These are phyloP conservation scores for Scleromitrula shiraiana DNA, from an alignment of 2,329 filamentous ascomycete genomes.

Conservation along the genomic window DNA sequence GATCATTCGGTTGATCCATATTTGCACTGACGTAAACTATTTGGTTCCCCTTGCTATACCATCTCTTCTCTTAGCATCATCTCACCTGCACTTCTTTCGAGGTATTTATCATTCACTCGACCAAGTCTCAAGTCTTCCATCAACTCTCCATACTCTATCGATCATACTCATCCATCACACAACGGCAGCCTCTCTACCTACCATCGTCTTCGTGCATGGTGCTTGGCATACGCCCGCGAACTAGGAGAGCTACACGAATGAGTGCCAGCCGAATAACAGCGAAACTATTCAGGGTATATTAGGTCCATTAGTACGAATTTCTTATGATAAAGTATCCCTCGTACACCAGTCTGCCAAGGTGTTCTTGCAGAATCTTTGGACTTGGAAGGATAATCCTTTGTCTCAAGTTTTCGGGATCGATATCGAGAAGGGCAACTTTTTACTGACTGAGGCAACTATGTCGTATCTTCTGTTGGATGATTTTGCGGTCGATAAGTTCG, in stretches of 20 bases:
- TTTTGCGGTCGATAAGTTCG: neutral
- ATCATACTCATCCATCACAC: neutral
- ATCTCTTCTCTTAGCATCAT: too few species aligned
- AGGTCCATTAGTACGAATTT: neutral
- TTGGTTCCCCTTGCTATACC: too few species aligned
- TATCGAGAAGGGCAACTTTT: neutral
- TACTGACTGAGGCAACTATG: slow-evolving; percentile 14
- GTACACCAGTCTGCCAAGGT: neutral
- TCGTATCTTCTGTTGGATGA: slow-evolving; percentile 31
- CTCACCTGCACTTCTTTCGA: too few species aligned
- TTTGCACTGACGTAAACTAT: too few species aligned
- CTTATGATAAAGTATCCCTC: neutral
- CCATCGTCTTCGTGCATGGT: neutral
- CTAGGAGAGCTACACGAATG: neutral
- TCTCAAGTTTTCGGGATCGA: slow-evolving; percentile 11
- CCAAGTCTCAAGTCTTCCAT: too few species aligned
- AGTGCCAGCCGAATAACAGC: neutral
- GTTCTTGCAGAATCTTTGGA: neutral
- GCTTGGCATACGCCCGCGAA: neutral
- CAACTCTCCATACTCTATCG: too few species aligned
- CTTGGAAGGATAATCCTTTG: neutral
- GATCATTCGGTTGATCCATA: too few species aligned
- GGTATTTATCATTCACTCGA: too few species aligned
- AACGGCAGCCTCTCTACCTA: neutral
- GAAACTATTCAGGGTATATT: neutral